Percentiles rank a stretch among this genome's conserved stretches.
phyloP scores from a whole-genome alignment of 2,329 filamentous ascomycete genomes.

The Fusarium nurragi region DNA sequence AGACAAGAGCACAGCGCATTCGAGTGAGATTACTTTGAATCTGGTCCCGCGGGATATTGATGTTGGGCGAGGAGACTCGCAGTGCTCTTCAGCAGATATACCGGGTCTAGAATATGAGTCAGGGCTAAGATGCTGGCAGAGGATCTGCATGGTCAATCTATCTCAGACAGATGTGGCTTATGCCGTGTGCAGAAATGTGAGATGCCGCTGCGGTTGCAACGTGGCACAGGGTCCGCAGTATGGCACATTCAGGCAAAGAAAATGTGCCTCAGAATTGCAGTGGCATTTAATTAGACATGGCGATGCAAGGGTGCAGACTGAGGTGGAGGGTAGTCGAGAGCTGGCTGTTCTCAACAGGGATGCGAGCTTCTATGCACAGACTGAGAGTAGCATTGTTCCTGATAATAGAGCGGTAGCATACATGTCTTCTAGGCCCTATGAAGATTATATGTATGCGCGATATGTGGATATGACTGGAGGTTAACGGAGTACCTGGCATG shows the following conservation, averaged over 20 bases:
- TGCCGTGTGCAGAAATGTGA: constrained; percentile 30
- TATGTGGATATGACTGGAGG: not conserved
- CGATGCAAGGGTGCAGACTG: not conserved
- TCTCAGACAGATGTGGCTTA: constrained; percentile 24
- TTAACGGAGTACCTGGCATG: too few relatives aligned
- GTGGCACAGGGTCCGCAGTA: constrained; percentile 27
- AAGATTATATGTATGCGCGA: not conserved
- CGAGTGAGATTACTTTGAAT: constrained; percentile 5
- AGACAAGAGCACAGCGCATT: constrained; percentile 26
- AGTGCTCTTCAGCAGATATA: not conserved
- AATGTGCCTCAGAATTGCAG: not conserved
- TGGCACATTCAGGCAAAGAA: constrained; percentile 13
- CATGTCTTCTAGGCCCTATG: not conserved
- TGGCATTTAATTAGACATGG: constrained; percentile 11
- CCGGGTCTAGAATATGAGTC: not conserved
- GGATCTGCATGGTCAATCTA: constrained; percentile 19
- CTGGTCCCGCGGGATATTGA: constrained; percentile 6
- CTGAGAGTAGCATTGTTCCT: not conserved
- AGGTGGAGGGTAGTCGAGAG: not conserved
- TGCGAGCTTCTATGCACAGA: too few relatives aligned
- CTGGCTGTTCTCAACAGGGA: not conserved
- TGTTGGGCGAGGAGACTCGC: constrained; percentile 4
- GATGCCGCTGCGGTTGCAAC: constrained; percentile 39
- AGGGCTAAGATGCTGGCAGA: not conserved
- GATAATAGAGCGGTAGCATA: too few relatives aligned